Conservation (phyloP, 2,329 filamentous ascomycete genomes). For the Fusarium aywerte region DNA sequence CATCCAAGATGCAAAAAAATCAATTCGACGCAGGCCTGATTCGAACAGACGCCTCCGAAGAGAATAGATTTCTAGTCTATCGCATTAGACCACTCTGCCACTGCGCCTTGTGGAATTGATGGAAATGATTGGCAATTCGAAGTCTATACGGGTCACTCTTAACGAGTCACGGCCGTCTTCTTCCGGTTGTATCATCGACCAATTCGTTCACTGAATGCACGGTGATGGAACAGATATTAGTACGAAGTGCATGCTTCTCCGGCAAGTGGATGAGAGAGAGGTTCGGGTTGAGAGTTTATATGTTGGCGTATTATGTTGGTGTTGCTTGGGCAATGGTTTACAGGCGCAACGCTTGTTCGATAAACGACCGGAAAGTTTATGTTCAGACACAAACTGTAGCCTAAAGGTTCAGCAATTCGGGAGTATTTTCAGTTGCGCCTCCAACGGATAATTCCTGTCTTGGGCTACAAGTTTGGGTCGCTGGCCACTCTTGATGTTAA, state of each 20-base stretch:
- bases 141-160: fast-evolving
- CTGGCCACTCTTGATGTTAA: background rate
- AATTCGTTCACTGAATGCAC: background rate
- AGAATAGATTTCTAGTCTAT: constrained; percentile 47
- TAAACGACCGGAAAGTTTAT: background rate
- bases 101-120: constrained; percentile 36
- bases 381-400: background rate
- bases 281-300: background rate
- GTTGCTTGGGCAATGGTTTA: background rate
- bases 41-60: constrained; percentile 47
- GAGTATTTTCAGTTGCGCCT: background rate
- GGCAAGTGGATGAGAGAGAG: background rate
- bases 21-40: constrained; percentile 44
- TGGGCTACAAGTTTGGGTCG: background rate
- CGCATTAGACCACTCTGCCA: constrained; percentile 48
- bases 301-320: background rate
- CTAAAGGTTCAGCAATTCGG: background rate
- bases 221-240: background rate
- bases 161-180: fast-evolving
- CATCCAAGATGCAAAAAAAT: background rate
- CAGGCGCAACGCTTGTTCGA: background rate
- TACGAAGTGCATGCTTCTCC: background rate
- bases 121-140: fast-evolving
- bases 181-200: background rate
- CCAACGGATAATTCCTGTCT: background rate